phyloP scores from a whole-genome alignment of 1,139 yeast genomes.

The Debaryomyces nepalensis region DNA sequence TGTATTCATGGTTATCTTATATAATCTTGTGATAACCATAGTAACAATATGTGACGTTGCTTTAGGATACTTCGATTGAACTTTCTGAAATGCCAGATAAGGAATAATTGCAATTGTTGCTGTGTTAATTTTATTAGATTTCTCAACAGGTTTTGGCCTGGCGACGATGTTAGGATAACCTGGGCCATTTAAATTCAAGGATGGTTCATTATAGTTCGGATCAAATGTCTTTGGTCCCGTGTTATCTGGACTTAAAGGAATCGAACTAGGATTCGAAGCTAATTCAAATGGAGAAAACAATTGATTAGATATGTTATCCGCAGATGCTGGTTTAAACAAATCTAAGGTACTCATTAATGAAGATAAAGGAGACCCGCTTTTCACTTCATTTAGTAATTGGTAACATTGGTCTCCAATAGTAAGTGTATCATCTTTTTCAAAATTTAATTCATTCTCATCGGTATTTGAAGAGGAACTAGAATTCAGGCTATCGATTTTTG shows the following conservation, averaged over 20 bases:
- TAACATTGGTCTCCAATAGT: constrained; percentile 59
- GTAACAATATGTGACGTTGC: constrained; percentile 94
- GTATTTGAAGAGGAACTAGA: constrained; percentile 15
- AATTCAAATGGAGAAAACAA: constrained; percentile 9
- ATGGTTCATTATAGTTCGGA: constrained; percentile 2
- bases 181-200: not conserved
- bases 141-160: constrained; percentile 50
- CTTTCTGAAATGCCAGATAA: constrained; percentile 73
- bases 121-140: constrained; percentile 29
- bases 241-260: constrained; percentile 8
- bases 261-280: constrained; percentile 3
- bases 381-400: constrained; percentile 81
- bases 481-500: constrained; percentile 47
- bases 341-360: constrained; percentile 82
- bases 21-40: constrained; percentile 83
- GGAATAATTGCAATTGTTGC: constrained; percentile 95
- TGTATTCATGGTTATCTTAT: constrained; percentile 89
- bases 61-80: constrained; percentile 78
- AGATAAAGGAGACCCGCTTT: constrained; percentile 83
- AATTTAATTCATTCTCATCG: constrained; percentile 29
- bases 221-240: constrained; percentile 16
- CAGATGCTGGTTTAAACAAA: constrained; percentile 39
- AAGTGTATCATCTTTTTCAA: constrained; percentile 46
- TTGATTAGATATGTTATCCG: constrained; percentile 8
- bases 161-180: constrained; percentile 56